Conservation (phyloP, 495 filamentous ascomycete genomes). For the Aspergillus panamensis region DNA sequence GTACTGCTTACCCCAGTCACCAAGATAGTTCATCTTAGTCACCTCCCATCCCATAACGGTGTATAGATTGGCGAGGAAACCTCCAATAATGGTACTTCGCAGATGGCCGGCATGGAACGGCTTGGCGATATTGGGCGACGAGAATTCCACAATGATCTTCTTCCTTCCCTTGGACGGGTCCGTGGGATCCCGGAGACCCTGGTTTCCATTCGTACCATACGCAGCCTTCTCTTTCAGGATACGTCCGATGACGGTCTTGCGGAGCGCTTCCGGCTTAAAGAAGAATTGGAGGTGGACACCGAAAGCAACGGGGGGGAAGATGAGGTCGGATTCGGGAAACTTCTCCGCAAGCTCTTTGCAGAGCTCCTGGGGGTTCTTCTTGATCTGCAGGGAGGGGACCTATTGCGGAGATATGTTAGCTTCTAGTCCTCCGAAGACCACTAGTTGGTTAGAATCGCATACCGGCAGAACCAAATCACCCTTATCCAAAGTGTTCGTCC, state of each 20-base stretch:
- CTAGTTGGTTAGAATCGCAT: constrained; percentile 19
- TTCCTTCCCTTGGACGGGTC: constrained; percentile 69
- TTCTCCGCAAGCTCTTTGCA: constrained; percentile 68
- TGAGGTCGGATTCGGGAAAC: constrained; percentile 74
- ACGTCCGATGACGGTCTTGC: constrained; percentile 57
- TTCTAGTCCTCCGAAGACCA: background rate
- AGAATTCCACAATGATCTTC: constrained; percentile 69
- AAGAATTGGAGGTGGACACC: constrained; percentile 80
- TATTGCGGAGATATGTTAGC: constrained; percentile 18
- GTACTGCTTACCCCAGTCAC: constrained; percentile 76
- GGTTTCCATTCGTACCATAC: constrained; percentile 63
- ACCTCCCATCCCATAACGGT: constrained; percentile 70
- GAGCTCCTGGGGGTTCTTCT: constrained; percentile 69
- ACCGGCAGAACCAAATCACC: constrained; percentile 79
- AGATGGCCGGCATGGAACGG: constrained; percentile 72
- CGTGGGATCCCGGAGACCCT: constrained; percentile 63
- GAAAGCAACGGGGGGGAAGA: constrained; percentile 59
- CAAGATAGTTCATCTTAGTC: constrained; percentile 69
- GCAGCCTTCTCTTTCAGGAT: constrained; percentile 58
- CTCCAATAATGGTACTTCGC: constrained; percentile 72
- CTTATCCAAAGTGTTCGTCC: constrained; percentile 83
- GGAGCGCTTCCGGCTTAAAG: constrained; percentile 59
- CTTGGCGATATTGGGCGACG: constrained; percentile 73
- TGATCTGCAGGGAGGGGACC: constrained; percentile 73
- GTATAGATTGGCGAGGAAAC: constrained; percentile 66